Conservation (phyloP, 495 filamentous ascomycete genomes). For the Amorphotheca resinae region DNA sequence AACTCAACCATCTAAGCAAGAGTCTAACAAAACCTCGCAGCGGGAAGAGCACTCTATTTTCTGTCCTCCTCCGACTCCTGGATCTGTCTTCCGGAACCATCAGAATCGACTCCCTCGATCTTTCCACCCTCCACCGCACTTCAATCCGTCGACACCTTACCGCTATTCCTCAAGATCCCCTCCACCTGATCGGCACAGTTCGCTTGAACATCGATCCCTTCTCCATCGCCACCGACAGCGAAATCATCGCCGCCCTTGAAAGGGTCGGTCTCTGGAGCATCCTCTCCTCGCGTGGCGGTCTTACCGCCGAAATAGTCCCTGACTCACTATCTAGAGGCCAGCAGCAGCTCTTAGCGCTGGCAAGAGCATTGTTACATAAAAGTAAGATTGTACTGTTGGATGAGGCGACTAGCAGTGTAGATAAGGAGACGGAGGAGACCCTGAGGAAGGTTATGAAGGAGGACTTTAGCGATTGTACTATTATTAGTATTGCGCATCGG, state of each 20-base stretch:
- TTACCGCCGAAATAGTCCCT: constrained; percentile 25
- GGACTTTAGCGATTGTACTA: constrained; percentile 40
- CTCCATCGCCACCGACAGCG: constrained; percentile 22
- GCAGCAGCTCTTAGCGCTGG: constrained; percentile 84
- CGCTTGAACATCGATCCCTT: constrained; percentile 89
- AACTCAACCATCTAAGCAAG: neutral
- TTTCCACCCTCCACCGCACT: constrained; percentile 17
- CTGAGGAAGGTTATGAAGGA: constrained; percentile 45
- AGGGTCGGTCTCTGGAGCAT: constrained; percentile 3
- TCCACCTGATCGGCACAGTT: constrained; percentile 25
- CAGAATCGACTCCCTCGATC: constrained; percentile 25
- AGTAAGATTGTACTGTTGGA: constrained; percentile 86
- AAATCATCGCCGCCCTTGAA: constrained; percentile 23
- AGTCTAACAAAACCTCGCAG: neutral
- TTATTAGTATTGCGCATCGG: constrained; percentile 43
- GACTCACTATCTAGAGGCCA: constrained; percentile 64
- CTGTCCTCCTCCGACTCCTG: constrained; percentile 20
- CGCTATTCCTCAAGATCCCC: constrained; percentile 29
- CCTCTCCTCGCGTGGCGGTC: neutral
- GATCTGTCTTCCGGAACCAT: constrained; percentile 13
- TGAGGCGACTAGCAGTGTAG: constrained; percentile 71
- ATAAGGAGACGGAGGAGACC: constrained; percentile 41
- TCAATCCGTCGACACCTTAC: constrained; percentile 24
- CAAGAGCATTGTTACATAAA: constrained; percentile 62
- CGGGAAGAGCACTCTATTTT: constrained; percentile 25